These are phyloP conservation scores for Xylaria sp. DNA, from an alignment of 2,329 filamentous ascomycete genomes.

Conservation along the genomic window DNA sequence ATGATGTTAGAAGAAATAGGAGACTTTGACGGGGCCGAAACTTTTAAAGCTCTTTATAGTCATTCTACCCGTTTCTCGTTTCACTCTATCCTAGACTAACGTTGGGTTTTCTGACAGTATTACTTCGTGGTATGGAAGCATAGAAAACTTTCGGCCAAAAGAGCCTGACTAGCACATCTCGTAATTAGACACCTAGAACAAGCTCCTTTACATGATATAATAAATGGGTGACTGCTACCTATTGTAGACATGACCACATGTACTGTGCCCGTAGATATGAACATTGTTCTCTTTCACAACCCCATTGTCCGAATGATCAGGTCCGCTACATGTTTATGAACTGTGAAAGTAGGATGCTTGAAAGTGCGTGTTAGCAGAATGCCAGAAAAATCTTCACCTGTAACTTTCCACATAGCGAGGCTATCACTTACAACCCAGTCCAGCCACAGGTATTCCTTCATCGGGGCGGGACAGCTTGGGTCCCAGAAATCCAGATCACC, in stretches of 20 bases:
- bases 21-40: no score
- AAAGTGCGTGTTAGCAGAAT: not conserved
- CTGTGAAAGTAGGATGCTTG: constrained; percentile 35
- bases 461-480: constrained; percentile 29
- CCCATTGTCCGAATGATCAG: constrained; percentile 24
- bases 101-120: no score
- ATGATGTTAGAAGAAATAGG: no score
- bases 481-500: constrained; percentile 31
- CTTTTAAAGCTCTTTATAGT: no score
- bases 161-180: no score
- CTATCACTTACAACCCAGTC: constrained; percentile 29
- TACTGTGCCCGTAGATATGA: not conserved
- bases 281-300: not conserved
- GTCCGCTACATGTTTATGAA: constrained; percentile 24
- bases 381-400: not conserved
- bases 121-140: no score
- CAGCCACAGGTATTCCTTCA: constrained; percentile 34
- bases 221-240: no score
- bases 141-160: no score
- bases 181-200: no score
- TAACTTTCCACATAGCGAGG: not conserved
- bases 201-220: no score
- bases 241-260: not conserved
- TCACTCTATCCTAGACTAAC: no score
- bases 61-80: no score